Evolutionary conservation across 495 filamentous ascomycete genomes (phyloP), one percentile per base, ranked within the genome.

Genomic region (Penicillium lagena): DNA sequence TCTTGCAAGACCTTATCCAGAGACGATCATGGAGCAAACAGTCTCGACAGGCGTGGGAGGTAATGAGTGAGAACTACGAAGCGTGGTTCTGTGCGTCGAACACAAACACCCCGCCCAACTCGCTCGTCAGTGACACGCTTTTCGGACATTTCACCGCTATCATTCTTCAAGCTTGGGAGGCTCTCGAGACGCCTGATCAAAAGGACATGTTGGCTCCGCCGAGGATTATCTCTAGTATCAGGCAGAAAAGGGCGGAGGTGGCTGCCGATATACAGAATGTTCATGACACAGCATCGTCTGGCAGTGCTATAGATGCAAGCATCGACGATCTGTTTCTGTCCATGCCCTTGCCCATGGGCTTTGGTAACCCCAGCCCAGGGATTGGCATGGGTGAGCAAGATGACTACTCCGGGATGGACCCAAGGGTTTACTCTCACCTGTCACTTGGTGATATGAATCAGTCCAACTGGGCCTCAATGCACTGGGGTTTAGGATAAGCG

Each of bases 31-130:
- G 42, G 11, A 34, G 43, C 9, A 34, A 54, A 7, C 54, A 67
- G 7, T 61, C 67, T 15, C 49, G 55, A 42, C 22, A 54, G 22
- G 60, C 60, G 7, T 82, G 78, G 78, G 47, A 68, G 9, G 40
- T 60, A 1, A 71, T 80, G 68, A 70, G 63, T 50, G 66, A 75
- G 1, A 77, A 79, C 43, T 78, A 63, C 42, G 65, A 72, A 7
- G 68, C 59, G 15, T 62, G 67, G 8, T 66, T 67, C 45, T 22
- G 35, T 9, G 34, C 34, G 7, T 29, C 46, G 15, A n/a, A 37
- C 1, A 9, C 44, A 28, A 2, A 6, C 32, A 9, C 32, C 7
- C 32, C 9, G 7, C 32, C 9, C 9, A 2, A 34, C 3, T 10
- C 32, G 7, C 9, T 34, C 2, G 38, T 44, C 10, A 51, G 61